These are phyloP conservation scores for Clavariopsis aquatica DNA, from an alignment of 495 filamentous ascomycete genomes.

Conservation along the genomic window DNA sequence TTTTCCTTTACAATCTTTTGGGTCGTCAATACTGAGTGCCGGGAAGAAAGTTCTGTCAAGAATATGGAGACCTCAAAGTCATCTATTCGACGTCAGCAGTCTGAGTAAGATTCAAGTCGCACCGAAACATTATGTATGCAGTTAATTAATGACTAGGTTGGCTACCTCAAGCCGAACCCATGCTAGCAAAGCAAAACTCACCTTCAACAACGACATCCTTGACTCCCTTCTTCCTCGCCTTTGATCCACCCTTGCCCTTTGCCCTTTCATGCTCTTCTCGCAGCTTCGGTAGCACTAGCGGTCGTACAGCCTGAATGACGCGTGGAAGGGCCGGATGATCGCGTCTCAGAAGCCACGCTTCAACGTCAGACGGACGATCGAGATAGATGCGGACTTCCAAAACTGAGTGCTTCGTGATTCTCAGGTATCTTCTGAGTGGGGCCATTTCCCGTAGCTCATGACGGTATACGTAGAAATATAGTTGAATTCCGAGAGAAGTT, in stretches of 20 bases:
- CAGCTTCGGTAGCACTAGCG: slow-evolving; percentile 83
- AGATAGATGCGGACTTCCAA: slow-evolving; percentile 94
- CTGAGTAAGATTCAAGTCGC: slow-evolving; percentile 16
- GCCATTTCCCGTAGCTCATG: slow-evolving; percentile 58
- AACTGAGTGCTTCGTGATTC: slow-evolving; percentile 85
- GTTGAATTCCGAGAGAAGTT: not conserved
- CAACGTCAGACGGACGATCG: slow-evolving; percentile 77
- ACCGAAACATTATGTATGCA: slow-evolving; percentile 1
- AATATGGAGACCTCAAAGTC: slow-evolving; percentile 95
- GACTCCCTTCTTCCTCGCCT: slow-evolving; percentile 67
- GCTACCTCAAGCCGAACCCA: slow-evolving; percentile 6
- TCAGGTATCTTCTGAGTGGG: slow-evolving; percentile 77
- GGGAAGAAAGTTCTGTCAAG: slow-evolving; percentile 81
- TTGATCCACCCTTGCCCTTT: slow-evolving; percentile 59
- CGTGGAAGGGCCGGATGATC: slow-evolving; percentile 72
- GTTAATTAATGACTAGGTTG: slow-evolving; percentile 6
- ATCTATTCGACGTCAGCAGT: slow-evolving; percentile 56
- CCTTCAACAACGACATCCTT: slow-evolving; percentile 87
- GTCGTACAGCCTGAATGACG: slow-evolving; percentile 79
- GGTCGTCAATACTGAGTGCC: slow-evolving; percentile 84
- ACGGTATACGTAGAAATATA: not conserved
- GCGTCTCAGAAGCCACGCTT: slow-evolving; percentile 78
- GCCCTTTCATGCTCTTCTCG: slow-evolving; percentile 79
- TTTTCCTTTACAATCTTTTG: slow-evolving; percentile 68
- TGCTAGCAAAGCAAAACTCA: slow-evolving; percentile 44